Base-by-base conservation (phyloP, 2,329 filamentous ascomycete species). In the Hymenotorrendiella dingleyae region DNA sequence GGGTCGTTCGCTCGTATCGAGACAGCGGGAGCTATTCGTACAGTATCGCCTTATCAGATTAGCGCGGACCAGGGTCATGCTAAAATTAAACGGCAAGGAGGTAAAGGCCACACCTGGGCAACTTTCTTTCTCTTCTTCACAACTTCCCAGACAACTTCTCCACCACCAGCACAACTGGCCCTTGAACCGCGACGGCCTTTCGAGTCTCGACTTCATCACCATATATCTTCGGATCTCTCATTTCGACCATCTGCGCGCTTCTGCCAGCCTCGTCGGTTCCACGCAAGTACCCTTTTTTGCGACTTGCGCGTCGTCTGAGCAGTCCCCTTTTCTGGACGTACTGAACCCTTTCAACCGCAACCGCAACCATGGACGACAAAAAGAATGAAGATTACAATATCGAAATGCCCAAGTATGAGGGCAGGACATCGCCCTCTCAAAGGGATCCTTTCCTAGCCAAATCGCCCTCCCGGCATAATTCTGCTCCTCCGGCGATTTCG, bases 341-440 rank as follows among this genome's bases (percentile, higher is more conserved):
- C 36, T 19, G 27, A 33, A 19, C 23, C n/a, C 22, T 42, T 35
- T 22, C 20, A 20, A 16, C 19, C 27, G 2, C 32, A 34, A 30
- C 42, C 48, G 52, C 54, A 61, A 73, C 58, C 53, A 94, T 94
- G 88, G 75, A 83, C 60, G 86, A 93, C 72, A 89, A 90, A 64
- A 94, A 93, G 75, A 93, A 87, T 66, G 84, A 86, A 62, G 86
- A 93, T 62, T 86, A 82, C 60, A 69, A 76, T 50, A 74, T 87
- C 62, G 78, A 84, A 57, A 78, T 87, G 71, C 76, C 77, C 24
- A 54, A 58, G 3, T 57, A 53, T 54, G 54, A 49, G 62, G 50
- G 53, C 47, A 57, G 48, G 49, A 60, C 53, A 46, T 60, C 65
- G 42, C 62, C 63, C 24, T 61, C 64, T 11, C 43, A 47, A 50